Conservation (phyloP, 805 yeast species). For the Priceomyces haplophilus region DNA sequence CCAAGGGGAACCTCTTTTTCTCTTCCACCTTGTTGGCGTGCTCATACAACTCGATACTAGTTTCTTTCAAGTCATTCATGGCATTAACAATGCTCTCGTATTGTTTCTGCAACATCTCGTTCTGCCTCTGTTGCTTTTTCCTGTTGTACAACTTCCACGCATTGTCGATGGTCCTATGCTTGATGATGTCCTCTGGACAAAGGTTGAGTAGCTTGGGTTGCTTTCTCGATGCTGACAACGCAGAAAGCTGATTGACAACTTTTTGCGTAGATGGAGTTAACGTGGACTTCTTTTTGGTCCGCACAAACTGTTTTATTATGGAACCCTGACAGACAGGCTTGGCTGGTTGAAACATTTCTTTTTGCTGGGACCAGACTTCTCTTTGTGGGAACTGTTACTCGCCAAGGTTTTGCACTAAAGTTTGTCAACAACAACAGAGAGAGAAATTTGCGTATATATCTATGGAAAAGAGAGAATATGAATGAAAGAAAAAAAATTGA, state of each 20-base stretch:
- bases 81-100: conserved; percentile 66
- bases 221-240: conserved; percentile 81
- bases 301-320: conserved; percentile 20
- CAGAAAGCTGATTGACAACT: conserved; percentile 63
- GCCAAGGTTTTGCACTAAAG: no score
- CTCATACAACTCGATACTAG: conserved; percentile 54
- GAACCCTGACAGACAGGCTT: neutral
- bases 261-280: conserved; percentile 38
- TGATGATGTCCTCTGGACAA: conserved; percentile 74
- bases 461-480: no score
- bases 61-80: conserved; percentile 59
- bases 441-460: no score
- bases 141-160: conserved; percentile 75
- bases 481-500: neutral
- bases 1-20: conserved; percentile 60
- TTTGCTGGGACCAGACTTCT: no score
- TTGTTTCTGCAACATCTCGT: conserved; percentile 51
- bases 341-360: conserved; percentile 1
- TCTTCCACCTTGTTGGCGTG: conserved; percentile 58
- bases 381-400: no score
- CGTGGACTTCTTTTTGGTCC: conserved; percentile 30
- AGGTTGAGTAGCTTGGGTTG: conserved; percentile 79
- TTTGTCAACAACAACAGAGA: no score
- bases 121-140: conserved; percentile 43
- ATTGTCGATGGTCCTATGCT: conserved; percentile 75